Evolutionary conservation across 176 grass and related monocot species (phyloP).

Genomic region (Dactylis glomerata): DNA sequence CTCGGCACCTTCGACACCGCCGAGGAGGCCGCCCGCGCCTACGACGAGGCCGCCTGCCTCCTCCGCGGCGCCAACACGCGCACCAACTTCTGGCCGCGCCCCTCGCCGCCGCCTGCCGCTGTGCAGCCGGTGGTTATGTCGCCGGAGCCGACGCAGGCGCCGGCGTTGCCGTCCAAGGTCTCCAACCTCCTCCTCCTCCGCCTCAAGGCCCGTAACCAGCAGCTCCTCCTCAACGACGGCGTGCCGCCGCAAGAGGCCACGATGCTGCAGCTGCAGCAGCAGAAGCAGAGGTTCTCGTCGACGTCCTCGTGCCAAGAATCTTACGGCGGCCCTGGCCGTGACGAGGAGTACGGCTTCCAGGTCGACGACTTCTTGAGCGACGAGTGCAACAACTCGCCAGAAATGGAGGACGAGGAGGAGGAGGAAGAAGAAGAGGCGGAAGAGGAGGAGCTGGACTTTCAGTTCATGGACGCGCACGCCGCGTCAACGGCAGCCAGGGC

Average conservation of each 20-base stretch:
- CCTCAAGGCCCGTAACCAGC: conserved; percentile 23
- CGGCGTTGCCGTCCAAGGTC: conserved; percentile 46
- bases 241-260: not conserved
- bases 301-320: not conserved
- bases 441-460: conserved; percentile 45
- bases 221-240: not conserved
- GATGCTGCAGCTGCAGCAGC: not conserved
- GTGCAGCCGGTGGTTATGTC: not conserved
- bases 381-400: conserved; percentile 29
- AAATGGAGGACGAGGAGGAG: conserved; percentile 21
- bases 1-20: conserved; percentile 95
- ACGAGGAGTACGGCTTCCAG: conserved; percentile 38
- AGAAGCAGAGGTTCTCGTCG: not conserved
- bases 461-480: conserved; percentile 54
- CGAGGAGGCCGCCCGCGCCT: conserved; percentile 84
- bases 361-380: conserved; percentile 59
- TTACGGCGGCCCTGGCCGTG: not conserved
- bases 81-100: conserved; percentile 65
- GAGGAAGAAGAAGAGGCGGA: not conserved
- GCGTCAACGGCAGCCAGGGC: not conserved
- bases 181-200: conserved; percentile 38
- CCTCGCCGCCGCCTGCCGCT: conserved; percentile 10
- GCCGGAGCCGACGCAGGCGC: not conserved
- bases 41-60: conserved; percentile 84
- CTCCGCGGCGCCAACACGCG: conserved; percentile 78